Conservation (phyloP, 345 rosid species). For the Erucastrum elatum region DNA sequence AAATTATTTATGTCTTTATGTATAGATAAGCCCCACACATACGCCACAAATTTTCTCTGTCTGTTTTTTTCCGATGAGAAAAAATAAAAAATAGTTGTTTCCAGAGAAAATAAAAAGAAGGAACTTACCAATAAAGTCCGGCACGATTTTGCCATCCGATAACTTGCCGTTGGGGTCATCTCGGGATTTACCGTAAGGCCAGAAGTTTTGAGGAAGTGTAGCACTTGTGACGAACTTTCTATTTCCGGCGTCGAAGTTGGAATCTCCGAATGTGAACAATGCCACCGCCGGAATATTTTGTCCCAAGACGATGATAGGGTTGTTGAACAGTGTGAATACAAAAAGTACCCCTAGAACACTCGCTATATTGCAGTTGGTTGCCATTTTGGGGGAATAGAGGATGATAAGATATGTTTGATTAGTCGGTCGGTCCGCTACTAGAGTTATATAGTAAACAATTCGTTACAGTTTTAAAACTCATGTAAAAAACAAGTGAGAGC, state of each 20-base stretch:
- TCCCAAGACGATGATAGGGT: not conserved
- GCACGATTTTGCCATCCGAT: constrained; percentile 37
- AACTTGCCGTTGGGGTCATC: constrained; percentile 33
- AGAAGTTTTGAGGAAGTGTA: constrained; percentile 6
- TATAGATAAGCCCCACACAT: not conserved
- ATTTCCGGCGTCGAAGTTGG: constrained; percentile 37
- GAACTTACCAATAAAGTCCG: constrained; percentile 37
- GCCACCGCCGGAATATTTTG: constrained; percentile 27
- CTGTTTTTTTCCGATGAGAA: too few species aligned
- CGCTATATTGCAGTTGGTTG: not conserved
- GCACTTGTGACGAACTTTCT: not conserved
- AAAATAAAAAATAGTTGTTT: not conserved
- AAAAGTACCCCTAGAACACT: not conserved
- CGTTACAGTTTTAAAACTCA: too few species aligned
- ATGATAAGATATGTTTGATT: not conserved
- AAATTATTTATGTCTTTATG: not conserved
- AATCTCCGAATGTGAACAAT: constrained; percentile 38
- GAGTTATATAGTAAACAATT: not conserved
- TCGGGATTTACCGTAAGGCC: constrained; percentile 39
- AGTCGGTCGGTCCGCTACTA: not conserved
- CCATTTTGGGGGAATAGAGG: not conserved
- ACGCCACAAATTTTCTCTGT: not conserved
- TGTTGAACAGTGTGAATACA: not conserved
- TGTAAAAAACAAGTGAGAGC: not conserved
- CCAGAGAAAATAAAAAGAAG: not conserved